These are phyloP conservation scores for Candida lessepsii DNA, from an alignment of 805 yeast species.

Conservation along the genomic window DNA sequence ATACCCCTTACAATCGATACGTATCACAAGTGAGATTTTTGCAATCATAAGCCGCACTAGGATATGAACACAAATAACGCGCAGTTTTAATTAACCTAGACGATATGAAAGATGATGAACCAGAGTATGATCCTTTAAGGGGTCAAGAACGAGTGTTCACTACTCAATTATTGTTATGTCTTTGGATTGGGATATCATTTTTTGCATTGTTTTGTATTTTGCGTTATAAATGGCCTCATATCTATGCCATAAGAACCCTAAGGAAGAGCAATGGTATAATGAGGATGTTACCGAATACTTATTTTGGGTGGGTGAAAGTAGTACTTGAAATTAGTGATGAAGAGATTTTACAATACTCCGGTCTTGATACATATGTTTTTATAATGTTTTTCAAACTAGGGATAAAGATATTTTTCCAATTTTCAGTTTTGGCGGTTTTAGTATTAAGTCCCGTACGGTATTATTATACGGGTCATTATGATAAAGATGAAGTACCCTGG, in stretches of 20 bases:
- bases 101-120: constrained; percentile 11
- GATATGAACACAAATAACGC: neutral
- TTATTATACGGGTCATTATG: constrained; percentile 43
- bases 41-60: neutral
- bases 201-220: constrained; percentile 50
- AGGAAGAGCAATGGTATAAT: constrained; percentile 39
- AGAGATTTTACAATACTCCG: constrained; percentile 82
- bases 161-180: constrained; percentile 52
- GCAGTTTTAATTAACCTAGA: neutral
- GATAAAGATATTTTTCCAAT: constrained; percentile 61
- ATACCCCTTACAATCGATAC: neutral
- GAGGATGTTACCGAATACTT: constrained; percentile 43
- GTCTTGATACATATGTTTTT: constrained; percentile 77
- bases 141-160: constrained; percentile 53
- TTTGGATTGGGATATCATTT: constrained; percentile 44
- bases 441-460: constrained; percentile 39
- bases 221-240: constrained; percentile 54
- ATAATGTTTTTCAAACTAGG: constrained; percentile 57
- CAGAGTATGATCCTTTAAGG: constrained; percentile 19
- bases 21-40: neutral
- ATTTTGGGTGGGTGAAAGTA: constrained; percentile 49
- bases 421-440: constrained; percentile 56
- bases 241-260: constrained; percentile 55
- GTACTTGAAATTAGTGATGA: constrained; percentile 66
- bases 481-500: constrained; percentile 34